These are phyloP conservation scores for Fraxinus ornus DNA, from an alignment of 305 asterid species.

Conservation along the genomic window DNA sequence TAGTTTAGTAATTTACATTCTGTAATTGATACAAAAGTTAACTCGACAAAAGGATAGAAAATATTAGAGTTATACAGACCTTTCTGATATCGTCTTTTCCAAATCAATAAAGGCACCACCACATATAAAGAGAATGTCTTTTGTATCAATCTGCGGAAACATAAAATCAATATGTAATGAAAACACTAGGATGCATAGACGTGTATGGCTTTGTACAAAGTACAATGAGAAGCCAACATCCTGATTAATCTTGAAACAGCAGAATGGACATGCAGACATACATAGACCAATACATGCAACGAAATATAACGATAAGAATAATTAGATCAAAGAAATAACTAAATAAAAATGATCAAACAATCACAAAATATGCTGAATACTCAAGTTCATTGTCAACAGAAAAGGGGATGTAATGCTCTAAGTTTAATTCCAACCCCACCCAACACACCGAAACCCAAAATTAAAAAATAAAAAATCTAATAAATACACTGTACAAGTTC, in stretches of 20 bases:
- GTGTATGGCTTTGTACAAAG: background rate
- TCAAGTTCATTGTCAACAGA: background rate
- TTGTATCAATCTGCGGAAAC: constrained; percentile 80
- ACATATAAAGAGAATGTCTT: constrained; percentile 91
- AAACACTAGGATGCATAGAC: background rate
- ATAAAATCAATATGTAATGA: background rate
- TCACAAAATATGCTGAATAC: background rate
- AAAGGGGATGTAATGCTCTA: background rate
- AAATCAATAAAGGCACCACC: constrained; percentile 97
- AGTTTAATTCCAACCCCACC: background rate
- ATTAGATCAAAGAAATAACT: background rate
- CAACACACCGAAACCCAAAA: background rate
- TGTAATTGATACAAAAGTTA: constrained; percentile 18
- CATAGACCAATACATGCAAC: background rate
- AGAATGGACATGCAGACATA: background rate
- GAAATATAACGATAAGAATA: background rate
- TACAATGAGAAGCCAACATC: too few relatives aligned
- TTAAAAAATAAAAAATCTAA: background rate
- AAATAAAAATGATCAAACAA: background rate
- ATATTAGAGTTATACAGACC: constrained; percentile 39
- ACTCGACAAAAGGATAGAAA: background rate
- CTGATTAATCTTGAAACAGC: too few relatives aligned
- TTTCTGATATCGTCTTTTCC: constrained; percentile 94
- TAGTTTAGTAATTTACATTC: constrained; percentile 15
- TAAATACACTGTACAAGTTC: background rate